Evolutionary conservation across 2,329 filamentous ascomycete species (phyloP), one percentile per base, ranked within the genome.

Genomic region (Fusarium beomiforme): DNA sequence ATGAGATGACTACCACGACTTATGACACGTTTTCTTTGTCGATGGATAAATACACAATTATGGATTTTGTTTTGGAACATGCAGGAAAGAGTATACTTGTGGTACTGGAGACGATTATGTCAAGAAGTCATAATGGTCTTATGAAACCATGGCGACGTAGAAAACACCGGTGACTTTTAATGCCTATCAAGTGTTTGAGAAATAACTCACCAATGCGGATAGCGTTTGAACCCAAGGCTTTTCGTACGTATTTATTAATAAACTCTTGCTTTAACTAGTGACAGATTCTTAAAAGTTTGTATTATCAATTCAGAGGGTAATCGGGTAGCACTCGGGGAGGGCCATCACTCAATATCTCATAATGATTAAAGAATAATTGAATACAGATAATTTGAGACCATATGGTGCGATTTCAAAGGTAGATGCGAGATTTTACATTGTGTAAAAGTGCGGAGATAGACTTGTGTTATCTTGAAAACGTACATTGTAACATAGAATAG

Each of bases 1-100:
- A 53, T 51, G 53, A 41, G 41, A 73, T 72, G 67, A 67, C 31
- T 69, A 67, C 62, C 53, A 73, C 29, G 71, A 73, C 53, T 73
- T 58, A 73, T 59, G 70, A 73, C 63, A 31, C 46, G 36, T 61
- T 71, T 72, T 59, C 56, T 50, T 57, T 61, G 57, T 64, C 41
- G 43, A 59, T 44, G 31, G 42, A 53, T 24, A 41, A 44, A 47
- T 57, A 29, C 34, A 54, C 31, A 24, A 34, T 24, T 41, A n/a
- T 29, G 54, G n/a, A 63, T 29, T 21, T 54, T 14, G n/a, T 26
- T 31, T 26, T 21, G n/a, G 11, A 12, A 8, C 21, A 29, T 37
- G 11, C 17, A 21, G 16, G 6, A 33, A 39, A 42, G 9, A 33
- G 8, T 16, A n/a, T 26, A 21, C 42, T 43, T 43, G 23, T 7